These are phyloP conservation scores for Claviceps digitariae DNA, from an alignment of 2,329 filamentous ascomycete genomes.

Conservation along the genomic window DNA sequence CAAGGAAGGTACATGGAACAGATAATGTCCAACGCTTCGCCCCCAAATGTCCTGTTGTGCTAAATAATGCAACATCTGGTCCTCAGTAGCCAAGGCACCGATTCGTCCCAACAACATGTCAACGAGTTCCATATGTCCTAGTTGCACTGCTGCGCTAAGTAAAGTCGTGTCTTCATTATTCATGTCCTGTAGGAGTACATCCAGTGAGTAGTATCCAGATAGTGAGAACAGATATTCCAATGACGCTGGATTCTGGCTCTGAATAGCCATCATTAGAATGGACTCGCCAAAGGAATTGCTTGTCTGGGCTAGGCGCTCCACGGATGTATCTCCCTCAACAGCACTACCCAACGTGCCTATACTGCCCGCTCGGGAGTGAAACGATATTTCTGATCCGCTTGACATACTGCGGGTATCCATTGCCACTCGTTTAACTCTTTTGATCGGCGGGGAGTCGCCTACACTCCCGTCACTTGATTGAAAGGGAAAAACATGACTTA, in stretches of 20 bases:
- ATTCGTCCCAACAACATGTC: conserved; percentile 63
- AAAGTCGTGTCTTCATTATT: conserved; percentile 86
- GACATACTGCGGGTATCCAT: conserved; percentile 86
- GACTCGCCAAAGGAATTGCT: conserved; percentile 64
- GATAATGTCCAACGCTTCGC: conserved; percentile 84
- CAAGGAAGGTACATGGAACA: conserved; percentile 78
- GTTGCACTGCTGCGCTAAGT: conserved; percentile 78
- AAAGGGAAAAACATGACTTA: conserved; percentile 88
- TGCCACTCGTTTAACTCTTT: conserved; percentile 63
- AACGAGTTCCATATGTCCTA: conserved; percentile 62
- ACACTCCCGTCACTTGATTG: conserved; percentile 40
- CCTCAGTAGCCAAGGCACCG: conserved; percentile 38
- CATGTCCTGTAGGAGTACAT: conserved; percentile 63
- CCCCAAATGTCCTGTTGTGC: conserved; percentile 69
- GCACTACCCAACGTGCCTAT: conserved; percentile 59
- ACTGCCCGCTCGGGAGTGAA: conserved; percentile 66
- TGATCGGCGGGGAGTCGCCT: conserved; percentile 23
- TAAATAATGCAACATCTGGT: conserved; percentile 54
- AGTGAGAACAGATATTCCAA: conserved; percentile 69
- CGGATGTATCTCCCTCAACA: conserved; percentile 75
- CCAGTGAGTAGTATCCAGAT: conserved; percentile 58
- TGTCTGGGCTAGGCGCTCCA: conserved; percentile 63
- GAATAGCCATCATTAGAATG: conserved; percentile 73
- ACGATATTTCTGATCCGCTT: conserved; percentile 71
- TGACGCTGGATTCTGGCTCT: conserved; percentile 56